Evolutionary conservation across 1,139 yeast species (phyloP), one percentile per base, ranked within the genome.

Genomic region (Protomyces arabidopsidicola): DNA sequence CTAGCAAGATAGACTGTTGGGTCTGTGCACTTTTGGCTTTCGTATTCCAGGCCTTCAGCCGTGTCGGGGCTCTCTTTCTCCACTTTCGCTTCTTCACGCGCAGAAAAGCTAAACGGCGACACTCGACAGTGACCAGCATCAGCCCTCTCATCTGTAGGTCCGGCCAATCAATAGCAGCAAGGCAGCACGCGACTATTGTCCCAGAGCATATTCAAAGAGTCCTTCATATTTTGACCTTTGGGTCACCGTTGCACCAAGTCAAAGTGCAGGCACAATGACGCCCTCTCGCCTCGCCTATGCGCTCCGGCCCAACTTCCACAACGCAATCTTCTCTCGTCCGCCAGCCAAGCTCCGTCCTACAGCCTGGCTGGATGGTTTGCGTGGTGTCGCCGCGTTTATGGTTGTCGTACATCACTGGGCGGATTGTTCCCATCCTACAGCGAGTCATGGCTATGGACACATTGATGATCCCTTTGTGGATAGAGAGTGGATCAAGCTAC

Each of bases 341-440:
- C 48, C 48, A 6, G 48, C 48, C 24, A 57, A 57, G 51, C 45
- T 27, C 9, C 61, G 61, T 12, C 35, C 52, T 48, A 57, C 61
- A 36, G 42, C 48, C 38, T 57, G 52, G 27, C 36, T 57, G 48
- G 61, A 57, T 27, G 61, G 61, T 16, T 10, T 57, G 1, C 61
- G 61, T 35, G 61, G 61, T 22, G 50, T 57, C 6, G 61, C 61
- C 2, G 61, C 61, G 16, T 57, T 57, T n/a, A 42, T 57, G 39
- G 61, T 57, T n/a, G 61, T 57, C 36, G 39, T 48, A 24, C 61
- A 57, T 50, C 61, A 57, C 38, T 57, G 61, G 61, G 45, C 55
- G 5, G 61, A 57, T 20, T 48, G 51, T 20, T 53, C 51, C 31
- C 61, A 57, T 50, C 48, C 61, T 20, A 57, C 55, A 18, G 38